phyloP scores from a whole-genome alignment of 1,139 yeast species.

The Scheffersomyces titani region DNA sequence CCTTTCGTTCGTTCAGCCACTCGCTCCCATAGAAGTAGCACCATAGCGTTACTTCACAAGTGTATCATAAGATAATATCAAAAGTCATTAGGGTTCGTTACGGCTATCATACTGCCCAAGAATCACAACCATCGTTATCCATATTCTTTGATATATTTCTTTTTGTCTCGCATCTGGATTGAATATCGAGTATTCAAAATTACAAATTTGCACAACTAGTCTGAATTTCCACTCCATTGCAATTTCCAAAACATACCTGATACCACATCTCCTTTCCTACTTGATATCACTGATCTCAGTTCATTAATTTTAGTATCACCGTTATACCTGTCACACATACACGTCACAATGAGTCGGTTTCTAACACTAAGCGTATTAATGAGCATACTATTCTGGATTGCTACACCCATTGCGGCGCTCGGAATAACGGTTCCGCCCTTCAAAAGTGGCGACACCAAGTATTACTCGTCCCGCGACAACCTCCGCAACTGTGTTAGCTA shows the following conservation, averaged over 20 bases:
- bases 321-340: background rate
- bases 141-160: background rate
- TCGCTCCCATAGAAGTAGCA: background rate
- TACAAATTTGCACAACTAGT: background rate
- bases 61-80: background rate
- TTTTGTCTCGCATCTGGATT: background rate
- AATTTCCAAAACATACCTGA: background rate
- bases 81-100: too few relatives aligned
- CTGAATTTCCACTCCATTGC: background rate
- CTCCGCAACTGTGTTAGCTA: conserved; percentile 41
- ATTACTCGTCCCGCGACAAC: conserved; percentile 28
- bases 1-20: background rate
- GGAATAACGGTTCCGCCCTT: conserved; percentile 25
- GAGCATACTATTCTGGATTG: background rate
- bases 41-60: background rate
- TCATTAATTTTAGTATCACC: background rate
- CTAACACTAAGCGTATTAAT: background rate
- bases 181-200: background rate
- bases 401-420: conserved; percentile 11
- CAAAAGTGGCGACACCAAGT: conserved; percentile 23
- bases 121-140: background rate
- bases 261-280: background rate
- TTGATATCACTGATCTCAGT: background rate
- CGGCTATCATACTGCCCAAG: background rate
- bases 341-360: background rate